phyloP scores from a whole-genome alignment of 345 rosid genomes.

The Rhodomyrtus tomentosa region DNA sequence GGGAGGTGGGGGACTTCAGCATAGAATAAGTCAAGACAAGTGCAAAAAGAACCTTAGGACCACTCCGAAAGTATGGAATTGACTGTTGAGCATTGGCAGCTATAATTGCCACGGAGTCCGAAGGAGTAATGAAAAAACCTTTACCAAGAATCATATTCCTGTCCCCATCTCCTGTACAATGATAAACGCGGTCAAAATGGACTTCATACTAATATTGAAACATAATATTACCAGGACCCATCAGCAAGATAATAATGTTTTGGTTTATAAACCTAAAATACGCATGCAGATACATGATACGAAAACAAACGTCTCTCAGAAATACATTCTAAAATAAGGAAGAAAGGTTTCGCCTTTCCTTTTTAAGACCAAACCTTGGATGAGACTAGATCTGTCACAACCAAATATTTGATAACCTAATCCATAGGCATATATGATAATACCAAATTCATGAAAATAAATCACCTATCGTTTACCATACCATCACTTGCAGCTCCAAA shows the following conservation, averaged over 20 bases:
- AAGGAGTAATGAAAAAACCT: conserved; percentile 81
- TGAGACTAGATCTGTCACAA: neutral
- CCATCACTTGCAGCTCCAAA: conserved; percentile 98
- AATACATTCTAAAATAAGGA: neutral
- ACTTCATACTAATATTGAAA: neutral
- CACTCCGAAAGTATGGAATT: conserved; percentile 68
- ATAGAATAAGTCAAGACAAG: neutral
- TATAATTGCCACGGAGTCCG: conserved; percentile 88
- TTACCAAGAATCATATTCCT: conserved; percentile 93
- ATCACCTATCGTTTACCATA: conserved; percentile 13
- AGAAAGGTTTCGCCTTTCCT: neutral
- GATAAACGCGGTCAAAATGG: neutral
- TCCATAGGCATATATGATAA: neutral
- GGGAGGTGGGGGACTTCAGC: neutral
- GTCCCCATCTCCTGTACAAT: conserved; percentile 79
- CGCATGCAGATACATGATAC: neutral
- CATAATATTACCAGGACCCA: neutral
- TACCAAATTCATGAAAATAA: neutral
- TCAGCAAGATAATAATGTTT: neutral
- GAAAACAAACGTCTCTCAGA: neutral
- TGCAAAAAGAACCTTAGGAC: conserved; percentile 48
- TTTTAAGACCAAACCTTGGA: neutral
- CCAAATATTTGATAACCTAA: neutral
- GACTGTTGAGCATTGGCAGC: conserved; percentile 86
- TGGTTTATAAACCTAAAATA: neutral